These are phyloP conservation scores for Talaromyces liani DNA, from an alignment of 495 filamentous ascomycete genomes.

Conservation along the genomic window DNA sequence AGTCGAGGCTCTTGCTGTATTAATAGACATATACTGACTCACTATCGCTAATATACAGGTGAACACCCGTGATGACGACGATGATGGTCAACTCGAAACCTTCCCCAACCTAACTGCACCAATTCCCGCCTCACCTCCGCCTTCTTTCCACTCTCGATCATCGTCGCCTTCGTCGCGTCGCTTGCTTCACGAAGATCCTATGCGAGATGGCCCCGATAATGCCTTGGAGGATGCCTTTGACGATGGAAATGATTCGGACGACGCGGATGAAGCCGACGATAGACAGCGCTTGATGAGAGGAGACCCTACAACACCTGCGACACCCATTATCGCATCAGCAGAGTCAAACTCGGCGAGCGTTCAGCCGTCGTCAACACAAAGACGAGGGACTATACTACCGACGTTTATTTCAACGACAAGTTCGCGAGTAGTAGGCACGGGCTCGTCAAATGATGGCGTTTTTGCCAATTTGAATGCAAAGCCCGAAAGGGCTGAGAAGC, in stretches of 20 bases:
- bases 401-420: constrained; percentile 32
- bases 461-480: constrained; percentile 94
- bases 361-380: constrained; percentile 22
- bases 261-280: constrained; percentile 69
- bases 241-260: constrained; percentile 61
- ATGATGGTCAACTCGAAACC: constrained; percentile 39
- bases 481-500: constrained; percentile 75
- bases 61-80: constrained; percentile 37
- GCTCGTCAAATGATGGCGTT: constrained; percentile 73
- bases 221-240: constrained; percentile 87
- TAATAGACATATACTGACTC: background rate
- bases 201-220: constrained; percentile 54
- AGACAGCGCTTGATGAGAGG: constrained; percentile 78
- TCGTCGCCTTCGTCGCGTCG: constrained; percentile 61
- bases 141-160: constrained; percentile 83
- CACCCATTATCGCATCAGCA: constrained; percentile 10
- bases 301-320: constrained; percentile 33
- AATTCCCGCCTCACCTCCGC: constrained; percentile 79
- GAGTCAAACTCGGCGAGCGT: constrained; percentile 20
- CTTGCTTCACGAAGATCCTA: constrained; percentile 46
- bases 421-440: constrained; percentile 47
- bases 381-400: constrained; percentile 47
- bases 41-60: constrained; percentile 28
- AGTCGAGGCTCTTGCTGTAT: background rate
- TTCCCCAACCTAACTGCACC: constrained; percentile 33